Evolutionary conservation across 176 grass and related monocot species (phyloP).

Genomic region (Urochloa ruziziensis): DNA sequence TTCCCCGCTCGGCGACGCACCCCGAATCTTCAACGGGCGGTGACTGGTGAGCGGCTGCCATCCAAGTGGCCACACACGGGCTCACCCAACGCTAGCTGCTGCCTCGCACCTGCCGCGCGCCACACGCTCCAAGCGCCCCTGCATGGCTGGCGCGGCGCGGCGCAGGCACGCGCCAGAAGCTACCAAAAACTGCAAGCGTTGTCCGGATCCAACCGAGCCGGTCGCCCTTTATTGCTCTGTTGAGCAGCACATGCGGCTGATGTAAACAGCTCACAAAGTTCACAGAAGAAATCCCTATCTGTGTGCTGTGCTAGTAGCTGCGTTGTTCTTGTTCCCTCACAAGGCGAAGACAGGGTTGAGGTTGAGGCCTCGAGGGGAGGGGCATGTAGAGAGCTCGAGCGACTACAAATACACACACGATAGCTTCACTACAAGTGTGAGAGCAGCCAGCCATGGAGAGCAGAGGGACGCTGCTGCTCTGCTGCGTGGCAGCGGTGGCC

Average conservation of each 20-base stretch:
- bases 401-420: too few species aligned
- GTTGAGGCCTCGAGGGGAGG: too few species aligned
- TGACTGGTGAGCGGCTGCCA: too few species aligned
- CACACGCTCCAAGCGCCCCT: background rate
- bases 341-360: too few species aligned
- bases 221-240: background rate
- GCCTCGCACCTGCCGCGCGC: background rate
- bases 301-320: too few species aligned
- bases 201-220: background rate
- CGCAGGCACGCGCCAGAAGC: slow-evolving; percentile 45
- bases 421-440: background rate
- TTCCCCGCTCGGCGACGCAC: too few species aligned
- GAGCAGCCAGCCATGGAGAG: slow-evolving; percentile 33
- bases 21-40: too few species aligned
- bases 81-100: background rate
- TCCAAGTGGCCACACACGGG: background rate
- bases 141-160: background rate
- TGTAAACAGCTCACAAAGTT: too few species aligned
- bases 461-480: background rate
- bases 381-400: too few species aligned
- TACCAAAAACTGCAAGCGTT: slow-evolving; percentile 14
- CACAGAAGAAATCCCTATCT: too few species aligned
- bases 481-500: background rate
- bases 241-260: too few species aligned
- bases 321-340: too few species aligned